Conservation (phyloP, 345 rosid species). For the Clausena lansium region DNA sequence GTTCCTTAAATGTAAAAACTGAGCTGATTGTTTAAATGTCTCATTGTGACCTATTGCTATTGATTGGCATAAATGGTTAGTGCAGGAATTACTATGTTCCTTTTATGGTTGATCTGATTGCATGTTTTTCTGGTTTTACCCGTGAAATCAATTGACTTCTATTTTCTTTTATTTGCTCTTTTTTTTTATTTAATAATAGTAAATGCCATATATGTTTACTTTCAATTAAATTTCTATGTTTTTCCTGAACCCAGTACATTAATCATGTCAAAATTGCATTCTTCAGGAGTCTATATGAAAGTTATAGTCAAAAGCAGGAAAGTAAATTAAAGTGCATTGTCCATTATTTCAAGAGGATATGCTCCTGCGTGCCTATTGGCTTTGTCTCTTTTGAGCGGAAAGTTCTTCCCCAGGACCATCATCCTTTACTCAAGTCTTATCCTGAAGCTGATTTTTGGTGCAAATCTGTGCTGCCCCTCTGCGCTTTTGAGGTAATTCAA, state of each 20-base stretch:
- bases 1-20: background rate
- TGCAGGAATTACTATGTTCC: background rate
- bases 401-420: slow-evolving; percentile 51
- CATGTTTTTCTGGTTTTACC: background rate
- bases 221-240: slow-evolving; percentile 3
- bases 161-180: background rate
- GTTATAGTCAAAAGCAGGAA: slow-evolving; percentile 66
- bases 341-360: slow-evolving; percentile 81
- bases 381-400: slow-evolving; percentile 84
- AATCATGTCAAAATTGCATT: slow-evolving; percentile 10
- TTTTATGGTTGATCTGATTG: background rate
- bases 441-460: slow-evolving; percentile 68
- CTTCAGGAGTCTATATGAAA: slow-evolving; percentile 65
- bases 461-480: slow-evolving; percentile 57
- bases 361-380: slow-evolving; percentile 56
- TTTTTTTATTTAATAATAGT: background rate
- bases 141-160: background rate
- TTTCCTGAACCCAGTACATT: slow-evolving; percentile 1
- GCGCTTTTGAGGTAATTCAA: slow-evolving; percentile 63
- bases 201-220: background rate
- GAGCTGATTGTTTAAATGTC: background rate
- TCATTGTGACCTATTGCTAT: background rate
- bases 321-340: slow-evolving; percentile 68
- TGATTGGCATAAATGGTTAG: background rate
- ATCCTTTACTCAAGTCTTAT: slow-evolving; percentile 30